Evolutionary conservation across 2,329 filamentous ascomycete genomes (phyloP).

Genomic region (Fusarium albosuccineum): DNA sequence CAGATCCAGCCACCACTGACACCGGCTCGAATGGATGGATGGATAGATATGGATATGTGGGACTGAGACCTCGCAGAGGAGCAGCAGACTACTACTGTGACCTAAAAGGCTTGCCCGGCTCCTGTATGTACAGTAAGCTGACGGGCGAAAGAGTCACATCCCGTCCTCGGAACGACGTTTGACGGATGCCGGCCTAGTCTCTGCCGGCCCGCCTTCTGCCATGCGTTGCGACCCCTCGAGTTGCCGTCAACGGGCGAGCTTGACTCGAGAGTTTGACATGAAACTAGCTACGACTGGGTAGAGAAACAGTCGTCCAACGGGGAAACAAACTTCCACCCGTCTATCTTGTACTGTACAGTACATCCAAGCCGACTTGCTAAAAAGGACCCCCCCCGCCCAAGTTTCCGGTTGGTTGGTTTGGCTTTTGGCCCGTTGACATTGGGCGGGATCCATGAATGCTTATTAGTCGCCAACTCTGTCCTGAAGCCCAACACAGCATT

Average conservation of each 20-base stretch:
- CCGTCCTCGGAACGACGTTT: slow-evolving; percentile 26
- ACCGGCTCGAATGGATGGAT: neutral
- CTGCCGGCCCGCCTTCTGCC: slow-evolving; percentile 29
- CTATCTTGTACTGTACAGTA: slow-evolving; percentile 8
- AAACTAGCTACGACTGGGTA: slow-evolving; percentile 4
- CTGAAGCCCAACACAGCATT: slow-evolving; percentile 19
- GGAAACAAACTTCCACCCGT: neutral
- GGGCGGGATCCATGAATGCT: neutral
- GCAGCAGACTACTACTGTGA: neutral
- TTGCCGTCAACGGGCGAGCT: slow-evolving; percentile 4
- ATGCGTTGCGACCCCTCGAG: slow-evolving; percentile 10
- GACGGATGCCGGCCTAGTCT: neutral
- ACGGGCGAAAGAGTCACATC: slow-evolving; percentile 16
- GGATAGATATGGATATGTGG: too few species aligned
- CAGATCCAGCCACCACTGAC: neutral
- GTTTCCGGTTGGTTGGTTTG: slow-evolving; percentile 8
- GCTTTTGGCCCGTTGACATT: slow-evolving; percentile 9
- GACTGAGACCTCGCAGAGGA: too few species aligned
- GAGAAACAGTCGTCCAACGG: neutral
- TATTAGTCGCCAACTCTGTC: slow-evolving; percentile 6
- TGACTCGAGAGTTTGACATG: slow-evolving; percentile 10
- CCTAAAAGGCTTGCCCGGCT: neutral
- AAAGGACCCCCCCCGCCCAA: neutral
- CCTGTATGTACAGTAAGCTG: too few species aligned
- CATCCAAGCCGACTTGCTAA: neutral